phyloP scores from a whole-genome alignment of 139 green algal genomes.

The Tetradesmus obliquus region DNA sequence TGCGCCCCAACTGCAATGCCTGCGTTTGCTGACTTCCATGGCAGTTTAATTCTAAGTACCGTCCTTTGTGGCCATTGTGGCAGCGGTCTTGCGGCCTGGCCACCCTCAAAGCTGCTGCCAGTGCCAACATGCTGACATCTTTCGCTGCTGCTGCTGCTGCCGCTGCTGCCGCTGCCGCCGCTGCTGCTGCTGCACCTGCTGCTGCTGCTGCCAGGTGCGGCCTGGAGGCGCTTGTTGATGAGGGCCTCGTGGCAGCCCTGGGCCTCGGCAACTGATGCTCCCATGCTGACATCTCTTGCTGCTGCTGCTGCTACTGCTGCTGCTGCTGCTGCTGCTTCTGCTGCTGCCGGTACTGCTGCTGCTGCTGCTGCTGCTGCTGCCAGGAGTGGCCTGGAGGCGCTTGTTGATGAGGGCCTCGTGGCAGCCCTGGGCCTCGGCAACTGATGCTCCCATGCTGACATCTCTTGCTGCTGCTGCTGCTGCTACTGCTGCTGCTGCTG shows the following conservation, averaged over 20 bases:
- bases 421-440: slow-evolving; percentile 84
- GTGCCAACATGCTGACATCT: too few species aligned
- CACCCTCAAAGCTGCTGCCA: too few species aligned
- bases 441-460: slow-evolving; percentile 58
- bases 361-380: neutral
- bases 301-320: too few species aligned
- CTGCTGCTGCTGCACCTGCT: neutral
- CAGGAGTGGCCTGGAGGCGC: slow-evolving; percentile 73
- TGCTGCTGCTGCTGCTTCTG: neutral
- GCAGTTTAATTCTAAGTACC: too few species aligned
- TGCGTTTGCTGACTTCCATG: too few species aligned
- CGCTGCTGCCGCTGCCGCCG: too few species aligned
- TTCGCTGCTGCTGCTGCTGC: too few species aligned
- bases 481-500: neutral
- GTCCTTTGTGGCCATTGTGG: too few species aligned
- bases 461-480: neutral
- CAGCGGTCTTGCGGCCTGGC: too few species aligned
- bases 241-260: neutral
- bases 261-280: too few species aligned
- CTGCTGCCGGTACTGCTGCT: neutral
- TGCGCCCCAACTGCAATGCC: neutral
- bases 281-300: neutral
- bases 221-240: neutral
- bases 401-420: slow-evolving; percentile 84
- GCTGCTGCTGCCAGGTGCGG: too few species aligned